A percentile compares a stretch with the other conserved stretches of the same genome.
Evolutionary conservation across 176 grass and related monocot genomes (phyloP).

Genomic region (Raddia distichophylla): DNA sequence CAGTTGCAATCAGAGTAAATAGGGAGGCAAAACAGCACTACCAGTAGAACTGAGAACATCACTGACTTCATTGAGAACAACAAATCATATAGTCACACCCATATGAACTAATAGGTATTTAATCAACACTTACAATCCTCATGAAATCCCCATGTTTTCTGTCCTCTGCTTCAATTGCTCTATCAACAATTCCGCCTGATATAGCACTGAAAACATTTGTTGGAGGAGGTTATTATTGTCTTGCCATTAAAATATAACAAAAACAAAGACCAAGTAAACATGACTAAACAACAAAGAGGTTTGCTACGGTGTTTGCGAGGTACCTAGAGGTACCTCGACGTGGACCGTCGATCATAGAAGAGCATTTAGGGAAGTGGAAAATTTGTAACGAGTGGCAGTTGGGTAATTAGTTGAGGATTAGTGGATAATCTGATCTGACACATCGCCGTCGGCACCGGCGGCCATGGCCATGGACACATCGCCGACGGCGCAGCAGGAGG

Average conservation of each 20-base stretch:
- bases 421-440: no score
- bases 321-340: no score
- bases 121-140: constrained; percentile 61
- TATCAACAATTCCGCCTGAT: constrained; percentile 74
- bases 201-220: constrained; percentile 50
- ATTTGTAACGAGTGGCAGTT: no score
- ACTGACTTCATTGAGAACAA: neutral
- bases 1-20: constrained; percentile 33
- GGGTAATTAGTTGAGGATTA: no score
- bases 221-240: neutral
- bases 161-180: constrained; percentile 76
- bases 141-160: constrained; percentile 76
- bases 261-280: neutral
- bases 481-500: no score
- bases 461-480: no score
- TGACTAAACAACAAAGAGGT: neutral
- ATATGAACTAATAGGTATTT: constrained; percentile 2
- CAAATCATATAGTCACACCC: neutral
- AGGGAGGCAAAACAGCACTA: constrained; percentile 6
- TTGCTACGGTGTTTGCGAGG: no score
- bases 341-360: no score
- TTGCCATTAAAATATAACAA: constrained; percentile 2
- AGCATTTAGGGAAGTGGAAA: no score
- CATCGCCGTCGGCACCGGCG: no score
- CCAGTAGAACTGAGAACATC: neutral